Conservation (phyloP, 805 yeast genomes). For the Candida patagonica region DNA sequence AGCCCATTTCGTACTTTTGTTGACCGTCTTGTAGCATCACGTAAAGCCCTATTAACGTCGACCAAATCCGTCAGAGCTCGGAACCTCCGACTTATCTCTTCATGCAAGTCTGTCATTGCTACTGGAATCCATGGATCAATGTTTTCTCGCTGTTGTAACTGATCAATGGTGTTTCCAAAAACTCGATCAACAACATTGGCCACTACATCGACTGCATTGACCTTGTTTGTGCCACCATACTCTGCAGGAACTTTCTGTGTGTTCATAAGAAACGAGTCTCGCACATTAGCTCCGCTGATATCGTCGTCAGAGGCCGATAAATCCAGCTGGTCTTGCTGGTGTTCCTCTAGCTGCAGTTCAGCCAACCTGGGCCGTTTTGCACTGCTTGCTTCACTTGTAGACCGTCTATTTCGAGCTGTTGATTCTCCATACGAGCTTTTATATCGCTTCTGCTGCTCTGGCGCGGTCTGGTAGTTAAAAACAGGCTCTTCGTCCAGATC, state of each 20-base stretch:
- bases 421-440: too few relatives aligned
- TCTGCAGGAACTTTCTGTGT: slow-evolving; percentile 13
- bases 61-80: slow-evolving; percentile 10
- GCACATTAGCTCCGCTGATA: not conserved
- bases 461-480: too few relatives aligned
- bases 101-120: slow-evolving; percentile 8
- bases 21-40: slow-evolving; percentile 6
- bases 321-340: not conserved
- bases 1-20: slow-evolving; percentile 7
- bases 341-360: not conserved
- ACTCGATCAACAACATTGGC: slow-evolving; percentile 9
- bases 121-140: slow-evolving; percentile 1
- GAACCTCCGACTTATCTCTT: slow-evolving; percentile 7
- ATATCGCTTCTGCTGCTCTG: too few relatives aligned
- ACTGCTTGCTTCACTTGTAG: not conserved
- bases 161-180: not conserved
- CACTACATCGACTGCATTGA: slow-evolving; percentile 16
- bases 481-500: not conserved
- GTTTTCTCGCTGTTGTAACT: not conserved
- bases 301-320: slow-evolving; percentile 1
- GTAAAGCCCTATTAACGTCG: slow-evolving; percentile 11
- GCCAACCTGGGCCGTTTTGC: not conserved
- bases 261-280: slow-evolving; percentile 1
- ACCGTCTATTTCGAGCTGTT: too few relatives aligned
- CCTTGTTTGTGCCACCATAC: slow-evolving; percentile 12